These are phyloP conservation scores for Penicillium canariense DNA, from an alignment of 495 filamentous ascomycete species.

Conservation along the genomic window DNA sequence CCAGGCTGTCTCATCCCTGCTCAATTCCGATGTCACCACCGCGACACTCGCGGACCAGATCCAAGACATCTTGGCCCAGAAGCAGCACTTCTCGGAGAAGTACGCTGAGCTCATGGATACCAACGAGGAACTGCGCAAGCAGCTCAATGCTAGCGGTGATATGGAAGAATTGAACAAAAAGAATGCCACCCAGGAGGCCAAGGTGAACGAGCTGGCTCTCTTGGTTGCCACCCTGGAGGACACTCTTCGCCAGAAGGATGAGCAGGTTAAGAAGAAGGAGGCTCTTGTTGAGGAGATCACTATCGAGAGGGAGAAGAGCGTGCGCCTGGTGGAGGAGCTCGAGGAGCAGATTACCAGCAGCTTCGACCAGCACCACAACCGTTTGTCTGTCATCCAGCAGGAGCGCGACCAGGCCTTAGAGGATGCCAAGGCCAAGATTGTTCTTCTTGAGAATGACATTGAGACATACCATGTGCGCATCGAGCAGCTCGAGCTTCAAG, in stretches of 20 bases:
- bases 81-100: slow-evolving; percentile 46
- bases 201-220: slow-evolving; percentile 49
- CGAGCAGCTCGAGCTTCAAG: slow-evolving; percentile 51
- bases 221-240: slow-evolving; percentile 57
- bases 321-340: slow-evolving; percentile 86
- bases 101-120: slow-evolving; percentile 43
- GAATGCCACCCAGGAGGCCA: slow-evolving; percentile 38
- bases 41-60: slow-evolving; percentile 48
- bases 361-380: slow-evolving; percentile 91
- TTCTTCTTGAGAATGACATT: slow-evolving; percentile 49
- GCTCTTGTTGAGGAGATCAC: slow-evolving; percentile 56
- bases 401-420: slow-evolving; percentile 51
- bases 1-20: slow-evolving; percentile 44
- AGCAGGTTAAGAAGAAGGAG: slow-evolving; percentile 69
- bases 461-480: slow-evolving; percentile 50
- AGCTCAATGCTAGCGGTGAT: slow-evolving; percentile 43
- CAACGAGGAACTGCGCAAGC: slow-evolving; percentile 49
- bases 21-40: slow-evolving; percentile 49
- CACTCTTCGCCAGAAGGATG: slow-evolving; percentile 66
- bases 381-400: slow-evolving; percentile 65
- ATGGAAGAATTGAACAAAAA: slow-evolving; percentile 38
- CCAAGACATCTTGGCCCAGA: slow-evolving; percentile 43
- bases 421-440: slow-evolving; percentile 46
- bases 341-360: slow-evolving; percentile 95
- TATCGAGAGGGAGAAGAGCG: slow-evolving; percentile 76